phyloP scores from a whole-genome alignment of 169 alveolate genomes.

The Sarcocystis neurona region DNA sequence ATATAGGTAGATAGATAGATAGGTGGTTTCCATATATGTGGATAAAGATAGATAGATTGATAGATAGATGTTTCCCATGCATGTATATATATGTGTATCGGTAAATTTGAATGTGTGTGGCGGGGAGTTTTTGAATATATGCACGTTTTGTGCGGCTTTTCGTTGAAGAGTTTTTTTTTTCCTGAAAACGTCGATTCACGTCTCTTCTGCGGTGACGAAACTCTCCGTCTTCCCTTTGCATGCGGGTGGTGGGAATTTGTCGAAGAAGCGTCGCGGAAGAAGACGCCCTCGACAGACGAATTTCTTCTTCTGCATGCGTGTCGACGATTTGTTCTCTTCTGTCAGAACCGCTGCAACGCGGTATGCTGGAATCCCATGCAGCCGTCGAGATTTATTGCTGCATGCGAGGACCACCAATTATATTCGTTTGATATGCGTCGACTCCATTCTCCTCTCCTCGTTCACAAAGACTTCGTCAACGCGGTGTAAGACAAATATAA shows the following conservation, averaged over 20 bases:
- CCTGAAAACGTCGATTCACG: too few relatives aligned
- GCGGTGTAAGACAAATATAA: conserved; percentile 77
- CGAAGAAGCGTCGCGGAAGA: not conserved
- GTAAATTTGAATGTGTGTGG: too few relatives aligned
- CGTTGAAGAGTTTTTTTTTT: too few relatives aligned
- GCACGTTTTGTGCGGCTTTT: too few relatives aligned
- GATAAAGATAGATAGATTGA: too few relatives aligned
- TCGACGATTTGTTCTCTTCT: not conserved
- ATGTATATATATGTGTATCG: too few relatives aligned
- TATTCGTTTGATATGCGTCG: conserved; percentile 98
- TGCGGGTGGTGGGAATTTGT: too few relatives aligned
- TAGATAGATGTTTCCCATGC: too few relatives aligned
- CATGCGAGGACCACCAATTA: conserved; percentile 96
- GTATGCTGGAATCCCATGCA: conserved; percentile 98
- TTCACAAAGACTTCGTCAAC: conserved; percentile 92
- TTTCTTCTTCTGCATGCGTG: not conserved
- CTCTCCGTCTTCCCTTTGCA: not conserved
- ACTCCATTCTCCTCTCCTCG: conserved; percentile 88
- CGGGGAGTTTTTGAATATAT: too few relatives aligned
- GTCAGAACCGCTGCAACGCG: conserved; percentile 88
- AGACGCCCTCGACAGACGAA: not conserved
- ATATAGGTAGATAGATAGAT: too few relatives aligned
- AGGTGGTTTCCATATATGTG: too few relatives aligned
- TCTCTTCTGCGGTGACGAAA: too few relatives aligned
- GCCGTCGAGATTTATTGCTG: conserved; percentile 95